Conservation (phyloP, 2,329 filamentous ascomycete species). For the Seiridium unicorne region DNA sequence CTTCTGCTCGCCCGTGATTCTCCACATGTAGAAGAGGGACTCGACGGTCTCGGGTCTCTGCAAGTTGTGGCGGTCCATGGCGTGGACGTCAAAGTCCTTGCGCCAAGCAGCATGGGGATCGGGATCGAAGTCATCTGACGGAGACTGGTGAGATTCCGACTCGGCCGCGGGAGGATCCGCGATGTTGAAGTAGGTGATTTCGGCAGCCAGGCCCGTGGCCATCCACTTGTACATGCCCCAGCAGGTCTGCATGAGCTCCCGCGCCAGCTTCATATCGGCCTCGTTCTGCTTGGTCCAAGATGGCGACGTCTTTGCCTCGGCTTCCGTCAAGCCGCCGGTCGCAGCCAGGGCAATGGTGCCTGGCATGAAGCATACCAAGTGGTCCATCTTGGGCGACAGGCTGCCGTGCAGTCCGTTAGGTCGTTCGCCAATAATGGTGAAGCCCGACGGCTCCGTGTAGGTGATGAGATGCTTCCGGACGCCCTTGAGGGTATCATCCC, state of each 20-base stretch:
- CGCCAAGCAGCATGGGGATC: slow-evolving; percentile 64
- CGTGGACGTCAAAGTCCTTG: slow-evolving; percentile 75
- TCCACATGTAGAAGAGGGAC: slow-evolving; percentile 96
- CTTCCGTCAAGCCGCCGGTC: slow-evolving; percentile 75
- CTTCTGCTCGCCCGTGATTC: slow-evolving; percentile 84
- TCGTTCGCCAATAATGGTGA: slow-evolving; percentile 89
- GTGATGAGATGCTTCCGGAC: slow-evolving; percentile 91
- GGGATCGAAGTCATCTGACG: slow-evolving; percentile 47
- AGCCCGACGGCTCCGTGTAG: slow-evolving; percentile 75
- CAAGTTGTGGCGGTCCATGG: slow-evolving; percentile 86
- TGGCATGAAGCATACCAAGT: slow-evolving; percentile 95
- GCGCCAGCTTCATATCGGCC: slow-evolving; percentile 81
- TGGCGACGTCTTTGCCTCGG: slow-evolving; percentile 68
- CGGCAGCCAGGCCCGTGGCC: slow-evolving; percentile 84
- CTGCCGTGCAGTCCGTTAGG: slow-evolving; percentile 66
- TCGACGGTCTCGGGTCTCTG: slow-evolving; percentile 97
- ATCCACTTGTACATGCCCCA: slow-evolving; percentile 97
- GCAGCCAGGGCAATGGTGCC: slow-evolving; percentile 89
- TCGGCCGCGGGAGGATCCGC: slow-evolving; percentile 65
- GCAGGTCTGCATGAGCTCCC: slow-evolving; percentile 93
- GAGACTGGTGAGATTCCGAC: slow-evolving; percentile 49
- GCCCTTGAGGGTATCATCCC: slow-evolving; percentile 80
- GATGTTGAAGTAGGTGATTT: slow-evolving; percentile 90
- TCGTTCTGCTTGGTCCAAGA: slow-evolving; percentile 79
- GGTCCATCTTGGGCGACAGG: slow-evolving; percentile 92